Base-by-base conservation (phyloP, 768 basidiomycete genomes). In the Boletus subparvulus region DNA sequence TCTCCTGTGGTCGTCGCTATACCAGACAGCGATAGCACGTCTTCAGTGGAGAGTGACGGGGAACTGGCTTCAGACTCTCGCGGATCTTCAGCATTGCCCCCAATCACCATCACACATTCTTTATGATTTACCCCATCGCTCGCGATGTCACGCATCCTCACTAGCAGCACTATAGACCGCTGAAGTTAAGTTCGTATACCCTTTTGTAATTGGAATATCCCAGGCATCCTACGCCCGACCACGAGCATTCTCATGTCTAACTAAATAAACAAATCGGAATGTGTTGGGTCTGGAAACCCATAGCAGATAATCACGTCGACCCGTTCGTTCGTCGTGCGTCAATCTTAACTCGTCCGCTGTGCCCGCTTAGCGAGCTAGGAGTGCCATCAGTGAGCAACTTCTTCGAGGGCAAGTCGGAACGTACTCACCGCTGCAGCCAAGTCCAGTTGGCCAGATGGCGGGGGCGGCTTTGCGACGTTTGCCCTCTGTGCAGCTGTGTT, bases 291-390 rank as follows among this genome's bases (percentile, higher is more conserved):
- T 49, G 13, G 44, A 40, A 52, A 50, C 44, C 40, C 42, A 45
- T 19, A 6, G 28, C 53, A 53, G 50, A 56, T 32, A 30, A 11
- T 33, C 33, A 45, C 39, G 12, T 19, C 9, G 13, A 49, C 21
- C 35, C 21, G 10, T 26, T 24, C 6, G 12, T 43, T 26, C 35
- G 19, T 28, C 39, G 13, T 39, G 63, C 47, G 73, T 62, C 77
- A 76, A 50, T 79, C 77, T 41, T 82, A 82, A 19, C 75, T 75
- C 61, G 83, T 78, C 65, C 75, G 79, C 69, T 92, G 90, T 2
- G 90, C 90, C 26, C 91, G 85, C 69, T 78, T 90, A 21, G 90
- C 90, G 53, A 92, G 72, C 90, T 92, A 44, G n/a, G 44, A 55
- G 42, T 51, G 3, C 24, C 26, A 54, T 52, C 16, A 43, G 46